Conservation (phyloP, 2,329 filamentous ascomycete species). For the Niveomyces coronatus region DNA sequence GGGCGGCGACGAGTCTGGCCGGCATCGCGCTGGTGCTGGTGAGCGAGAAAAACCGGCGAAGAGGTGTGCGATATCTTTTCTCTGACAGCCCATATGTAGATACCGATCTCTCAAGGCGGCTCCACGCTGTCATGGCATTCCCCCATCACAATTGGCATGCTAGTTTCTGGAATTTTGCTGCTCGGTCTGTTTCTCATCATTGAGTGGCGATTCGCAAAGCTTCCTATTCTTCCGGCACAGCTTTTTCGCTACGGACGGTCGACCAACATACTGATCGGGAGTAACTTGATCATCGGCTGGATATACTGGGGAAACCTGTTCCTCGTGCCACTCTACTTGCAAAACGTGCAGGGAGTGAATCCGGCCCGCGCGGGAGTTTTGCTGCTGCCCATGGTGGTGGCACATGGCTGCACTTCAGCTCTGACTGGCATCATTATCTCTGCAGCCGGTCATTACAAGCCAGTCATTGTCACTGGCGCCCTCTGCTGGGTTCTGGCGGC, state of each 20-base stretch:
- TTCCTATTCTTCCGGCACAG: slow-evolving; percentile 1
- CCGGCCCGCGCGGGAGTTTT: slow-evolving; percentile 1
- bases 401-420: slow-evolving; percentile 1
- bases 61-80: background rate
- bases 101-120: background rate
- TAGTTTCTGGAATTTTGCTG: background rate
- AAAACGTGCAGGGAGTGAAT: background rate
- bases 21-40: slow-evolving; percentile 3
- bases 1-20: background rate
- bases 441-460: slow-evolving; percentile 1
- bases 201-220: slow-evolving; percentile 4
- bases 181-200: background rate
- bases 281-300: slow-evolving; percentile 2
- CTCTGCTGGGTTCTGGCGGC: background rate
- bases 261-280: slow-evolving; percentile 1
- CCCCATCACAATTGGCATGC: slow-evolving; percentile 1
- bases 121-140: background rate
- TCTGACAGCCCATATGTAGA: background rate
- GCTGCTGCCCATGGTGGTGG: slow-evolving; percentile 1
- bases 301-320: slow-evolving; percentile 5
- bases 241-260: slow-evolving; percentile 3
- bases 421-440: slow-evolving; percentile 5
- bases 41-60: background rate
- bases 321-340: slow-evolving; percentile 1
- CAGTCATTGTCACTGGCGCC: slow-evolving; percentile 1